These are phyloP conservation scores for Epichloe coenophiala DNA, from an alignment of 2,329 filamentous ascomycete genomes.

Conservation along the genomic window DNA sequence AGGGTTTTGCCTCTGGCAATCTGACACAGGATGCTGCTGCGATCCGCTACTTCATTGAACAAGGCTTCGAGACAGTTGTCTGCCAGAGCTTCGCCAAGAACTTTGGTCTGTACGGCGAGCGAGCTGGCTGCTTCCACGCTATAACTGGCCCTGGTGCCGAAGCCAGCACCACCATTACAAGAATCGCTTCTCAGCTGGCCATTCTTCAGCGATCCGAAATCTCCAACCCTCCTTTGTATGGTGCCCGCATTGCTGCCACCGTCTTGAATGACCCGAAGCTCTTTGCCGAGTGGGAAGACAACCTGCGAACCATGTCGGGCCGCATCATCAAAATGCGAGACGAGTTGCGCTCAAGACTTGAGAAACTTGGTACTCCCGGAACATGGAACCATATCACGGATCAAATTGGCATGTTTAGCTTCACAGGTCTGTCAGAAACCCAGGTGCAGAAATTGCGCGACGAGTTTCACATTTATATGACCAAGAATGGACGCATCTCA, in stretches of 20 bases:
- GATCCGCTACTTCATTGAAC: slow-evolving; percentile 86
- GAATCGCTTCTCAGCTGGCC: slow-evolving; percentile 78
- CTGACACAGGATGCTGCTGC: slow-evolving; percentile 75
- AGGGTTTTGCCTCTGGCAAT: slow-evolving; percentile 91
- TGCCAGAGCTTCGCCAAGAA: slow-evolving; percentile 97
- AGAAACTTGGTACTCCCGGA: slow-evolving; percentile 74
- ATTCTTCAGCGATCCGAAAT: slow-evolving; percentile 96
- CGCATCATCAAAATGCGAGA: slow-evolving; percentile 88
- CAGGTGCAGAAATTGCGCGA: slow-evolving; percentile 60
- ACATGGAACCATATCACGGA: slow-evolving; percentile 96
- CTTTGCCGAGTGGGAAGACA: slow-evolving; percentile 84
- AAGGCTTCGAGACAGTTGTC: slow-evolving; percentile 79
- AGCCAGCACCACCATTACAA: slow-evolving; percentile 42
- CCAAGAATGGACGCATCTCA: slow-evolving; percentile 94
- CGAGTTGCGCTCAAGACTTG: slow-evolving; percentile 63
- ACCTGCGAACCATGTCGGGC: slow-evolving; percentile 86
- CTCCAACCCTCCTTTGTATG: slow-evolving; percentile 90
- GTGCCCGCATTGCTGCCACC: slow-evolving; percentile 72
- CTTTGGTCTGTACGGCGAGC: slow-evolving; percentile 93
- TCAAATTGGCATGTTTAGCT: slow-evolving; percentile 99
- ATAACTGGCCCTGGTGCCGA: slow-evolving; percentile 61
- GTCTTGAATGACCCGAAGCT: slow-evolving; percentile 72
- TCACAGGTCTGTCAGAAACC: slow-evolving; percentile 63
- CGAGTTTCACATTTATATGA: slow-evolving; percentile 74
- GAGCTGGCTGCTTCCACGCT: slow-evolving; percentile 91